Evolutionary conservation across 805 yeast species (phyloP).

Genomic region (Yarrowia sp.): DNA sequence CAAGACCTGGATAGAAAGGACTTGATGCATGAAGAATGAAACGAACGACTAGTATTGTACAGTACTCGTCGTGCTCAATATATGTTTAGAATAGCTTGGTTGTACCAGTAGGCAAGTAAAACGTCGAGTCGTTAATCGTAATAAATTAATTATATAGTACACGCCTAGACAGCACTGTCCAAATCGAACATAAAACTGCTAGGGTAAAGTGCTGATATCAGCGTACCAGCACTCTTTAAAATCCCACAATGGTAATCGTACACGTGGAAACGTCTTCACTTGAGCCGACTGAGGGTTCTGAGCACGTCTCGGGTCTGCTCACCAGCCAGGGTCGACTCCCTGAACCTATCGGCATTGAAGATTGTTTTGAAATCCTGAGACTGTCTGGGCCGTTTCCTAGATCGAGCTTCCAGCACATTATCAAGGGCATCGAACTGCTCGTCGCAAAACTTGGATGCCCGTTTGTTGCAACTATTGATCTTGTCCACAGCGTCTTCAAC

Average conservation of each 20-base stretch:
- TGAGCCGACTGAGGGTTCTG: conserved; percentile 8
- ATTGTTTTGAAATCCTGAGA: conserved; percentile 22
- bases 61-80: conserved; percentile 7
- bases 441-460: conserved; percentile 30
- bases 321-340: neutral
- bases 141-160: conserved; percentile 24
- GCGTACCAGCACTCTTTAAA: neutral
- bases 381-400: conserved; percentile 4
- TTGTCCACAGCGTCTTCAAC: conserved; percentile 30
- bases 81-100: neutral
- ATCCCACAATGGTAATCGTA: neutral
- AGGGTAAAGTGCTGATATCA: neutral
- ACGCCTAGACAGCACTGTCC: neutral
- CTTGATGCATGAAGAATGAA: neutral
- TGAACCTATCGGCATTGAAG: neutral
- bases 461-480: conserved; percentile 30
- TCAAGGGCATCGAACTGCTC: conserved; percentile 27
- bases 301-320: conserved; percentile 18
- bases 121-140: neutral
- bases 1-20: too few relatives aligned
- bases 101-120: neutral
- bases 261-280: neutral
- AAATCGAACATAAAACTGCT: neutral
- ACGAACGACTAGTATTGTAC: neutral
- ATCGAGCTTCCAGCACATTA: neutral